Percentiles rank a stretch among this genome's conserved stretches.
phyloP scores from a whole-genome alignment of 2,329 filamentous ascomycete species.

The Akanthomyces uredinophilus region DNA sequence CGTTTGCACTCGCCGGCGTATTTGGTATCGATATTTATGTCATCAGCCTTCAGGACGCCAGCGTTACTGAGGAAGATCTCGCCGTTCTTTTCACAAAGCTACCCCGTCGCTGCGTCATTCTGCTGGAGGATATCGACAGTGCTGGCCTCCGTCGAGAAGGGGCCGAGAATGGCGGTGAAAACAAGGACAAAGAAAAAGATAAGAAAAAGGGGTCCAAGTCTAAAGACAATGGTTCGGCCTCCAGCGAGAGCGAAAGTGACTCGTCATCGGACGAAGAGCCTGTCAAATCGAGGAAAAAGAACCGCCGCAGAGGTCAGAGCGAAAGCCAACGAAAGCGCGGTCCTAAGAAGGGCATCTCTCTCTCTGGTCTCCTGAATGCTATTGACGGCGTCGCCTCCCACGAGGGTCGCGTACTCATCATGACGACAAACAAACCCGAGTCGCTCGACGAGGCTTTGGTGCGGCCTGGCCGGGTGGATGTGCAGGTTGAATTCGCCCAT shows the following conservation, averaged over 20 bases:
- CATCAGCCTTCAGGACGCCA: constrained; percentile 51
- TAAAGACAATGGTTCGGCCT: not conserved
- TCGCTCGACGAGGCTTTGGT: constrained; percentile 69
- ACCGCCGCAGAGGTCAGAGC: constrained; percentile 14
- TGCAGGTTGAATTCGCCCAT: constrained; percentile 60
- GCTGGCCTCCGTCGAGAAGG: constrained; percentile 49
- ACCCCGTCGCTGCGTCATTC: constrained; percentile 58
- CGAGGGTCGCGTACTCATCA: constrained; percentile 73
- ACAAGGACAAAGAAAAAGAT: constrained; percentile 27
- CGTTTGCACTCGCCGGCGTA: constrained; percentile 59
- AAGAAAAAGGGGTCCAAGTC: not conserved
- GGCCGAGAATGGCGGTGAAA: constrained; percentile 17
- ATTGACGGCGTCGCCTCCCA: constrained; percentile 78
- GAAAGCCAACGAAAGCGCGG: constrained; percentile 17
- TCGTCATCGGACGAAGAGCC: constrained; percentile 19
- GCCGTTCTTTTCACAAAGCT: constrained; percentile 54
- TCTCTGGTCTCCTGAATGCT: constrained; percentile 75
- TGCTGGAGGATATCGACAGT: constrained; percentile 66
- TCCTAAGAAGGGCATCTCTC: constrained; percentile 50
- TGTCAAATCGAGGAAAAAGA: constrained; percentile 14
- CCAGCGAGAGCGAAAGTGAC: constrained; percentile 23
- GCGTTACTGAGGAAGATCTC: constrained; percentile 58
- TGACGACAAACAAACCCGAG: constrained; percentile 76
- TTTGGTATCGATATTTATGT: constrained; percentile 65
- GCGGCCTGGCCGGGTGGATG: constrained; percentile 66